A percentile compares a stretch with the other conserved stretches of the same genome.
phyloP scores from a whole-genome alignment of 257 asterid species.

The Fraxinus quadrangulata region DNA sequence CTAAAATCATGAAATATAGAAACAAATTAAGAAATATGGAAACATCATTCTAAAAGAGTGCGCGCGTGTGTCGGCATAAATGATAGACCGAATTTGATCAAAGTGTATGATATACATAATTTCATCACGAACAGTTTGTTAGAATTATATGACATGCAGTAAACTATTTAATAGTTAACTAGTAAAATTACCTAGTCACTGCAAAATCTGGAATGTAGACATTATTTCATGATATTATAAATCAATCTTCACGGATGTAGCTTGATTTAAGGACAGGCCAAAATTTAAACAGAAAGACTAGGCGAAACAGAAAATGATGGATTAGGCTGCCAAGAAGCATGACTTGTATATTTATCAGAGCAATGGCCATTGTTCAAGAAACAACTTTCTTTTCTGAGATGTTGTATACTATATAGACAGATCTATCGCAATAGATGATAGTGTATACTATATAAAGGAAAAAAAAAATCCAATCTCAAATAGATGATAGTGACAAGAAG shows the following conservation, averaged over 20 bases:
- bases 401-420: not conserved
- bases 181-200: not conserved
- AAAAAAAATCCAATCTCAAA: not conserved
- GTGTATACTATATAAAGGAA: not conserved
- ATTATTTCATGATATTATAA: not conserved
- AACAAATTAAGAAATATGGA: not conserved
- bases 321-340: not conserved
- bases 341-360: not conserved
- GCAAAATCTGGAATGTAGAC: not conserved
- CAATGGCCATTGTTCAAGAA: not conserved
- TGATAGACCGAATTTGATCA: not conserved
- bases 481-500: not conserved
- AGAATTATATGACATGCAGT: not conserved
- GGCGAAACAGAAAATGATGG: not conserved
- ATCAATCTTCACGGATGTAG: not conserved
- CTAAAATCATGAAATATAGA: conserved; percentile 35
- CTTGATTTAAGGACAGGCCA: not conserved
- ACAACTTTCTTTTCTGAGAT: not conserved
- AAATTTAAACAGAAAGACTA: not conserved
- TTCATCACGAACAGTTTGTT: not conserved
- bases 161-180: not conserved
- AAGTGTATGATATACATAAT: not conserved
- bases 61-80: not conserved
- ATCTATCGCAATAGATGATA: not conserved
- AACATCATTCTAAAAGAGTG: not conserved